Evolutionary conservation across 139 green algal species (phyloP), one percentile per base, ranked within the genome.

Genomic region (Yamagishiella unicocca): DNA sequence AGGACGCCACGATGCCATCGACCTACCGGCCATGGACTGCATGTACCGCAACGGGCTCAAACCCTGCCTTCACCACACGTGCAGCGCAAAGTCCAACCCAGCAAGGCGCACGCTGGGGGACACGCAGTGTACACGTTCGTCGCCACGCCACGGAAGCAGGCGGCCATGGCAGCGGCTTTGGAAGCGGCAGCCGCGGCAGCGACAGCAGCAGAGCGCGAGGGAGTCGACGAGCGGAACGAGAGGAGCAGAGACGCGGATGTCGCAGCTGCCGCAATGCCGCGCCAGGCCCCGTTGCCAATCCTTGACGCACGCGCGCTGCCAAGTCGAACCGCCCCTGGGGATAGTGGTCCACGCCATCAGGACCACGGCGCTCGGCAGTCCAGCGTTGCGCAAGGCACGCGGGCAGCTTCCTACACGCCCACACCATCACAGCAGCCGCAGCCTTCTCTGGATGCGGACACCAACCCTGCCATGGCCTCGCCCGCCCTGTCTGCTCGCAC

Each of bases 121-220:
- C 80, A 86, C 45, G 64, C 64, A 0, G 80, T 86, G 8, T 86
- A 86, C 64, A 78, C 80, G 27, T 86, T 86, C 43, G 25, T 67
- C 9, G 64, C 64, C 4, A 86, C 80, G 6, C 80, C 80, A 43
- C 43, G 22, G 1, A 40, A 40, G 9, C 62, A 27, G 43, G n/a
- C 35, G 25, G 55, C 77, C 3, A 29, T 3, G 77, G 58, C 35
- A 33, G 38, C 31, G 7, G 45, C n/a, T 46, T 22, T 21, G 25
- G 19, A 4, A 58, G 45, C 46, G 73, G 73, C 24, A 31, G 24
- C 17, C 7, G n/a, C 70, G 38, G 35, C 70, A 40, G 40, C 43
- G 27, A 17, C 53, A 24, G 33, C 53, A 27, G 27, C 2, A 73
- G 31, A 73, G 50, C 12, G 14, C 50, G 50, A 58, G 50, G 50